Percentiles rank a stretch among this genome's conserved stretches.
phyloP scores from a whole-genome alignment of 495 filamentous ascomycete genomes.

The Xylaria scruposa region DNA sequence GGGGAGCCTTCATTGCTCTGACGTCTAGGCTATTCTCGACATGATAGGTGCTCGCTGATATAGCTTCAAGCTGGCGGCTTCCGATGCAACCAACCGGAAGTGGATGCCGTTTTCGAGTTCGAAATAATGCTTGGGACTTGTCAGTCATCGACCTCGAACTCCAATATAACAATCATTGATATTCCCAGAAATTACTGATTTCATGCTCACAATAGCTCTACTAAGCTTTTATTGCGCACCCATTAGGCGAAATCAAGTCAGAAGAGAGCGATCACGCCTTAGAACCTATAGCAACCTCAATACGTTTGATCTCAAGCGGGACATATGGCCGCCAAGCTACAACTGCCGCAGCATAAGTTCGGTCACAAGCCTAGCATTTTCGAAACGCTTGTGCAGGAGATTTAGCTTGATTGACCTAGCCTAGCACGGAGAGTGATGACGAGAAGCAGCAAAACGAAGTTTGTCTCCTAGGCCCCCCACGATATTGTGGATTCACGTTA shows the following conservation, averaged over 20 bases:
- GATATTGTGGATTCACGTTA: background rate
- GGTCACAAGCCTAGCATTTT: slow-evolving; percentile 1
- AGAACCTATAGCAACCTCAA: background rate
- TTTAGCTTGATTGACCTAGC: background rate
- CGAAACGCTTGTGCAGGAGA: slow-evolving; percentile 3
- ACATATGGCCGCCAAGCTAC: slow-evolving; percentile 16
- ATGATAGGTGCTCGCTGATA: background rate
- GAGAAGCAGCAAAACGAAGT: background rate
- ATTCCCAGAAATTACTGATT: background rate
- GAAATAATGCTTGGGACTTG: background rate
- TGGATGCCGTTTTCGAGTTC: background rate
- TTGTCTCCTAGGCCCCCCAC: background rate
- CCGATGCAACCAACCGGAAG: background rate
- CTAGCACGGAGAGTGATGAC: background rate
- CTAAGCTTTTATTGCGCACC: background rate
- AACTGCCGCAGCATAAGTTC: background rate
- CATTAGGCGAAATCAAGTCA: background rate
- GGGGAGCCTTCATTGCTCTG: background rate
- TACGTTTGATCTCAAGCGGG: background rate
- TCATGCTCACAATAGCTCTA: background rate
- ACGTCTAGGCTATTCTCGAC: background rate
- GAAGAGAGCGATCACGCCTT: background rate
- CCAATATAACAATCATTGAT: background rate
- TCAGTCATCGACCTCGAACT: background rate
- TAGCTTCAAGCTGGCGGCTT: background rate